Evolutionary conservation across 768 basidiomycete species (phyloP), one percentile per base, ranked within the genome.

Genomic region (Tylopilus subfusipes): DNA sequence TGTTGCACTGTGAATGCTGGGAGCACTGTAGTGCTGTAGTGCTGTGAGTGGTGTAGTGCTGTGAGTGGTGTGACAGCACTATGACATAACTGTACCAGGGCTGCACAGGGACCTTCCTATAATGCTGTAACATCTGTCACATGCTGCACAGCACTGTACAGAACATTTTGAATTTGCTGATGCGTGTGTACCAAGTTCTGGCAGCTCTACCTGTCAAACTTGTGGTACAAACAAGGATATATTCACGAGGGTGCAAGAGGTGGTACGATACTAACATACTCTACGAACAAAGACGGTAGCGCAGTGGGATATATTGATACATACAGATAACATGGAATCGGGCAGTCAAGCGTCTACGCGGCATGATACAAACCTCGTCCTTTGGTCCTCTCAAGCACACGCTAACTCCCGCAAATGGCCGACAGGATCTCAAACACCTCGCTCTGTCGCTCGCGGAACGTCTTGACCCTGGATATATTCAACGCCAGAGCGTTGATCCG

Each of bases 401-500:
- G 12, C 54, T 53, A 67, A 12, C 48, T 50, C 14, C 63, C 65
- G 9, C 63, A 62, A 11, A 68, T 58, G 4, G 65, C 65, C 0
- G 65, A 66, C 2, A 66, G 52, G 29, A 90, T 81, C 66, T 79
- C 80, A 65, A 91, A 91, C 7, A 90, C 86, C 47, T 81, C 76
- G 2, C 74, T 78, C 69, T 90, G 86, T 45, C 88, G 68, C 60
- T 89, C 86, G 58, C 76, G 80, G 65, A 94, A 94, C 46, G 87
- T 82, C 54, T 75, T 77, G 51, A 94, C 69, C 63, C 74, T 77
- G 45, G 85, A 89, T 79, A 93, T 82, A 1, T 75, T 78, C 58
- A 94, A 63, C 56, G 86, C 85, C 13, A 93, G 76, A 21, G 77
- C 80, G 68, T 91, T 93, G 48, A 93, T 81, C 53, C 87, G 69